Conservation (phyloP, 352 stramenopile species). For the Thalassiosira mediterranea region DNA sequence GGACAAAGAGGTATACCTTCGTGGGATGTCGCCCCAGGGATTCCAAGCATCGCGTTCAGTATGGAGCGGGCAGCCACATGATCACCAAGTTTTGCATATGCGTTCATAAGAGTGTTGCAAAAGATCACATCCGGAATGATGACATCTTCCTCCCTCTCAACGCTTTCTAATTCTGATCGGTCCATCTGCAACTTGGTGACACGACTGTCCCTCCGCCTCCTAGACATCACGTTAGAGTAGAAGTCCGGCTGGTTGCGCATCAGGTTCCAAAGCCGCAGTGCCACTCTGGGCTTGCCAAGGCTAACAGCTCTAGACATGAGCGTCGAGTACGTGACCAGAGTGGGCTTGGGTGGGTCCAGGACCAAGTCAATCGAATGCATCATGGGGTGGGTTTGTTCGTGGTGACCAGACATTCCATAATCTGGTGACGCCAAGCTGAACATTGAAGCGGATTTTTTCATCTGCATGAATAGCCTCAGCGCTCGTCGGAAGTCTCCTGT, state of each 20-base stretch:
- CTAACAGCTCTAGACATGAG: constrained; percentile 80
- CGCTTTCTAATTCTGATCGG: constrained; percentile 2
- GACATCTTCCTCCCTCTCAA: constrained; percentile 23
- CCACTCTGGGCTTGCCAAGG: constrained; percentile 72
- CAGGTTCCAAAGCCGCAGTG: constrained; percentile 77
- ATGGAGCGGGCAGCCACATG: constrained; percentile 59
- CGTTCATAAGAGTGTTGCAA: constrained; percentile 85
- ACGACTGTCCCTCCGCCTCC: constrained; percentile 21
- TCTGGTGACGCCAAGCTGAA: constrained; percentile 17
- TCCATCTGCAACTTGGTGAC: constrained; percentile 14
- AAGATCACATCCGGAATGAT: constrained; percentile 79
- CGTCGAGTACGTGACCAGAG: constrained; percentile 82
- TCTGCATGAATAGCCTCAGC: constrained; percentile 75
- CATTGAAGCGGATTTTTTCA: constrained; percentile 67
- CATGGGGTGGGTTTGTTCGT: neutral
- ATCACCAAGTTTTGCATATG: constrained; percentile 77
- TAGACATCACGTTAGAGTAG: constrained; percentile 47
- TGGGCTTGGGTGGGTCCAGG: constrained; percentile 56
- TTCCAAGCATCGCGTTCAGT: constrained; percentile 67
- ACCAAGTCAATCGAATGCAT: constrained; percentile 27
- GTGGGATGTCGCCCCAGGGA: constrained; percentile 6
- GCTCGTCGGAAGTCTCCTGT: constrained; percentile 68
- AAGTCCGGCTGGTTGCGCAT: constrained; percentile 72
- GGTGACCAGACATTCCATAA: neutral
- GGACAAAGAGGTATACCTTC: constrained; percentile 54